A percentile compares a stretch with the other conserved stretches of the same genome.
Conservation (phyloP, 2,329 filamentous ascomycete species). For the Beauveria sp. region DNA sequence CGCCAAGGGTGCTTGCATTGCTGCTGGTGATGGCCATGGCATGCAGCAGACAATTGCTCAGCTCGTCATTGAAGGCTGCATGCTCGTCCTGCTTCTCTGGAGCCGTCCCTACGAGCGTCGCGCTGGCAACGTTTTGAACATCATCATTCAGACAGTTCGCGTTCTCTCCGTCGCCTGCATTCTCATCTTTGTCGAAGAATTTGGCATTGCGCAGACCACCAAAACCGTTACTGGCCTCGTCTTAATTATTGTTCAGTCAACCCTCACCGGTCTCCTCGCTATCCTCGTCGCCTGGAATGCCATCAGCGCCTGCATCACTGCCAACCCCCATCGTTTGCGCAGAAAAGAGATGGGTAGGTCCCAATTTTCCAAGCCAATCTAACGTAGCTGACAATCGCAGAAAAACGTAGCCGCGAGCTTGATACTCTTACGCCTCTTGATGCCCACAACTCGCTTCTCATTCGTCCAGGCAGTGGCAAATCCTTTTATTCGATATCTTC, state of each 20-base stretch:
- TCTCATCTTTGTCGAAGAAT: conserved; percentile 86
- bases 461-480: conserved; percentile 33
- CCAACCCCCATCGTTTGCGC: conserved; percentile 84
- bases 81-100: conserved; percentile 77
- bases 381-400: conserved; percentile 36
- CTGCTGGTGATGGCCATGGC: conserved; percentile 77
- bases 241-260: conserved; percentile 83
- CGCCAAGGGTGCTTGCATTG: conserved; percentile 78
- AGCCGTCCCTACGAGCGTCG: conserved; percentile 78
- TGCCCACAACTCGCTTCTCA: conserved; percentile 77
- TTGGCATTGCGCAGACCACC: conserved; percentile 82
- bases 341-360: conserved; percentile 82
- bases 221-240: conserved; percentile 92
- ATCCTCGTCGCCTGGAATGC: conserved; percentile 87
- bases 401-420: conserved; percentile 65
- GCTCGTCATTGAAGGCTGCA: conserved; percentile 69
- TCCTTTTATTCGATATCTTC: conserved; percentile 38
- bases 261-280: conserved; percentile 72
- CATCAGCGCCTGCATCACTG: conserved; percentile 70
- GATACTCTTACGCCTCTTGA: conserved; percentile 83
- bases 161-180: conserved; percentile 85
- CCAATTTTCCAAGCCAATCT: conserved; percentile 1
- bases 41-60: conserved; percentile 73
- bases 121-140: conserved; percentile 88
- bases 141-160: conserved; percentile 80